Evolutionary conservation across 148 eudicot species (phyloP).

Genomic region (Arctostaphylos glauca): DNA sequence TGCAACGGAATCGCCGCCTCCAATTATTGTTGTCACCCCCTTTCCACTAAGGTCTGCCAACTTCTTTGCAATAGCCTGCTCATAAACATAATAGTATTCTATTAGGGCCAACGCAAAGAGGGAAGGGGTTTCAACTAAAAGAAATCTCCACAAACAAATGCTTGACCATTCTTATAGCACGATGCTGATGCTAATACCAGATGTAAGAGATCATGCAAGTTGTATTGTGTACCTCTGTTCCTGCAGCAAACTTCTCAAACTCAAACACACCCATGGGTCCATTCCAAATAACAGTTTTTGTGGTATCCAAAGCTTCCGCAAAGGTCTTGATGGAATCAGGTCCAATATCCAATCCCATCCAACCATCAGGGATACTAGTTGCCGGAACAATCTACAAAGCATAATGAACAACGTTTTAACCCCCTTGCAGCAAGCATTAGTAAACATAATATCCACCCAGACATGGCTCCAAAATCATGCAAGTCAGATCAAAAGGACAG

Average conservation of each 20-base stretch:
- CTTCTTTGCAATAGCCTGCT: constrained; percentile 74
- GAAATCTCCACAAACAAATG: background rate
- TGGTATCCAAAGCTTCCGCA: constrained; percentile 74
- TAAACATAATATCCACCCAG: background rate
- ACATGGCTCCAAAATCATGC: background rate
- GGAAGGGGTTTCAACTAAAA: background rate
- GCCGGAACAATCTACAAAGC: constrained; percentile 68
- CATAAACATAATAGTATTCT: background rate
- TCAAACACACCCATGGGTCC: constrained; percentile 99
- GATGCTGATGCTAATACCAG: background rate
- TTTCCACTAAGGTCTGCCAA: constrained; percentile 79
- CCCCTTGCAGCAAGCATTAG: background rate
- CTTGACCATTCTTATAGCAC: background rate
- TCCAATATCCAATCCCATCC: constrained; percentile 99
- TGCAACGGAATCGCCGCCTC: constrained; percentile 92
- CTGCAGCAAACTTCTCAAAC: constrained; percentile 82
- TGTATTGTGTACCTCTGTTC: constrained; percentile 65
- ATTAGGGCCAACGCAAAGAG: background rate
- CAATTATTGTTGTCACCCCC: constrained; percentile 89
- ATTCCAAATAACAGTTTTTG: constrained; percentile 90
- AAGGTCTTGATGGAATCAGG: constrained; percentile 79
- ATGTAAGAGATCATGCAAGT: background rate
- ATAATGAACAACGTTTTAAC: background rate
- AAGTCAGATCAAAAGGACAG: background rate
- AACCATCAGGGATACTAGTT: constrained; percentile 83